These are phyloP conservation scores for Alternaria triticimaculans DNA, from an alignment of 2,329 filamentous ascomycete genomes.

Conservation along the genomic window DNA sequence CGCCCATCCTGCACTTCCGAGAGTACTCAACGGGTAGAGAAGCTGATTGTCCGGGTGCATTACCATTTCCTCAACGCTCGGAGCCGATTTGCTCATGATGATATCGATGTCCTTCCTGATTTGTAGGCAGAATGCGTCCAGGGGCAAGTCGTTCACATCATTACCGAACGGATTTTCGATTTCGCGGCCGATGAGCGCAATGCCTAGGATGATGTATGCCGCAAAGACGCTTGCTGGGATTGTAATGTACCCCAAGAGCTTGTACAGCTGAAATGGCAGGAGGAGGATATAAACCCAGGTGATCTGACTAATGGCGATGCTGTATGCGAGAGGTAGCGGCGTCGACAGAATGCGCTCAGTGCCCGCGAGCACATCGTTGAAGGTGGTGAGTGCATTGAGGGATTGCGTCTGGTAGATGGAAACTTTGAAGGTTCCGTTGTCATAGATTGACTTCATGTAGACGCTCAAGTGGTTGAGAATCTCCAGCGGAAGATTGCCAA, in stretches of 20 bases:
- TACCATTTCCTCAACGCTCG: conserved; percentile 56
- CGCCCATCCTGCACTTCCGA: conserved; percentile 46
- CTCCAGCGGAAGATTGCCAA: conserved; percentile 82
- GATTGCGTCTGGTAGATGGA: conserved; percentile 66
- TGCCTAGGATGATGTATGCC: conserved; percentile 82
- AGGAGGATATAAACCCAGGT: conserved; percentile 83
- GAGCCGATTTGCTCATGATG: conserved; percentile 57
- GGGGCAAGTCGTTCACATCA: conserved; percentile 76
- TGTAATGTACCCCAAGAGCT: conserved; percentile 70
- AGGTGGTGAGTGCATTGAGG: conserved; percentile 64
- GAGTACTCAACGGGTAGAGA: conserved; percentile 60
- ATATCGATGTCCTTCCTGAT: conserved; percentile 76
- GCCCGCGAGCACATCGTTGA: conserved; percentile 75
- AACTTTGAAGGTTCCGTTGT: conserved; percentile 60
- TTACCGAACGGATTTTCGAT: conserved; percentile 86
- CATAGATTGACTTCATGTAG: conserved; percentile 68
- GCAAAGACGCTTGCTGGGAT: conserved; percentile 76
- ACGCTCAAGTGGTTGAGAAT: conserved; percentile 74
- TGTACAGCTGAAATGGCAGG: conserved; percentile 79
- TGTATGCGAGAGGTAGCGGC: conserved; percentile 82
- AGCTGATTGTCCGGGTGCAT: conserved; percentile 56
- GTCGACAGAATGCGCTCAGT: conserved; percentile 82
- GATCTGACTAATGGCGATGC: conserved; percentile 83
- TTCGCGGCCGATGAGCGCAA: conserved; percentile 77
- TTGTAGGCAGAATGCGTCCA: conserved; percentile 75